Evolutionary conservation across 2,329 filamentous ascomycete species (phyloP).

Genomic region (Diaporthe longicolla): DNA sequence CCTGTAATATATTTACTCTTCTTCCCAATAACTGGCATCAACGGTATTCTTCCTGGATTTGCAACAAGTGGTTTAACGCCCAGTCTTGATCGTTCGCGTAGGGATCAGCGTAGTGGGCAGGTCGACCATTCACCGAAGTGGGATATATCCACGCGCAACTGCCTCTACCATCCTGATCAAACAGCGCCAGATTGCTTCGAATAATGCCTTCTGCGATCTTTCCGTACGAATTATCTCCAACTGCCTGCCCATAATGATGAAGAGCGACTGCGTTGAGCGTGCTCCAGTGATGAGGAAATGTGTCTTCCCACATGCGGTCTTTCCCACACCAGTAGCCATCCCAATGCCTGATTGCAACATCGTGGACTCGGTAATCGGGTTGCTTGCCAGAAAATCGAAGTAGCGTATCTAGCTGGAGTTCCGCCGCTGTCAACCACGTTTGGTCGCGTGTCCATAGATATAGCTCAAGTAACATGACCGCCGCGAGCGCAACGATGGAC

Average conservation of each 20-base stretch:
- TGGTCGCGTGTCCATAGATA: not conserved
- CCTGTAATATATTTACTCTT: not conserved
- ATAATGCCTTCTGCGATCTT: not conserved
- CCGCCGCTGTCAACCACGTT: not conserved
- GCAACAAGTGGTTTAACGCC: not conserved
- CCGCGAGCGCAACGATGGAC: not conserved
- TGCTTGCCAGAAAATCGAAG: slow-evolving; percentile 4
- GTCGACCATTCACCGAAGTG: not conserved
- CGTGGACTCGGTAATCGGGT: not conserved
- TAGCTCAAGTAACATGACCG: not conserved
- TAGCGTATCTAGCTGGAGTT: not conserved
- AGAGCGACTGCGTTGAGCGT: not conserved
- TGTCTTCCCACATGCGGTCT: not conserved
- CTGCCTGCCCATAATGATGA: not conserved
- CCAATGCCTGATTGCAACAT: slow-evolving; percentile 12
- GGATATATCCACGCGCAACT: slow-evolving; percentile 2
- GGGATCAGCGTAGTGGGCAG: not conserved
- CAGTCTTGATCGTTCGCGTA: not conserved
- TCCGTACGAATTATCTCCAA: not conserved
- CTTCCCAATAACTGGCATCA: no score
- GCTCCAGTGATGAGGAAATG: not conserved
- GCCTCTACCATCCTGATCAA: not conserved
- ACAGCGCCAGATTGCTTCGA: not conserved
- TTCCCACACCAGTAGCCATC: slow-evolving; percentile 7
- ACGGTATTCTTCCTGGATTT: not conserved